Evolutionary conservation across 441 rosid genomes (phyloP).

Genomic region (Macaranga tanarius): DNA sequence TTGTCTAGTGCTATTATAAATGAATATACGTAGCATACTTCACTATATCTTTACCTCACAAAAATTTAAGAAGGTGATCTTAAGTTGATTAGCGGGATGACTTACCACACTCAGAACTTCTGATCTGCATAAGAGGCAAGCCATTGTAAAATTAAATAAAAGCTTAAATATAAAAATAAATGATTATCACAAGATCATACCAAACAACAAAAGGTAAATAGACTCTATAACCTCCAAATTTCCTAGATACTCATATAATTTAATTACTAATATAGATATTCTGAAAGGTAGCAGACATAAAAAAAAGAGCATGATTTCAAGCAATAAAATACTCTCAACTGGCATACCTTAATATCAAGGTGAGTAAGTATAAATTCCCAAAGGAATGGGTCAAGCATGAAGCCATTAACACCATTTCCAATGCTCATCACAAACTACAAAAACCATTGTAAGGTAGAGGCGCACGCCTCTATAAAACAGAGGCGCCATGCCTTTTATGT

Average conservation of each 20-base stretch:
- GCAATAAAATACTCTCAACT: neutral
- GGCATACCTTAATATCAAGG: slow-evolving; percentile 79
- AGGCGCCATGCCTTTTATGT: too few relatives aligned
- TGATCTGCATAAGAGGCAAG: slow-evolving; percentile 44
- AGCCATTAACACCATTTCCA: slow-evolving; percentile 86
- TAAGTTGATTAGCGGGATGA: slow-evolving; percentile 76
- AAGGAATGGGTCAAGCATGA: slow-evolving; percentile 96
- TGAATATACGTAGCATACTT: slow-evolving; percentile 5
- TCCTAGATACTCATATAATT: too few relatives aligned
- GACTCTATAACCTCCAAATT: neutral
- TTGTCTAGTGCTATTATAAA: neutral
- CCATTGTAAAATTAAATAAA: slow-evolving; percentile 4
- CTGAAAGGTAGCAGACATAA: too few relatives aligned
- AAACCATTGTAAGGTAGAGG: too few relatives aligned
- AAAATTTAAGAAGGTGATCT: slow-evolving; percentile 96
- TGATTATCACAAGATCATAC: neutral
- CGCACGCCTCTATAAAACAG: too few relatives aligned
- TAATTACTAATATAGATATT: too few relatives aligned
- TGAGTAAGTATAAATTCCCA: slow-evolving; percentile 97
- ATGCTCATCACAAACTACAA: slow-evolving; percentile 90
- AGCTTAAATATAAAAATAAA: neutral
- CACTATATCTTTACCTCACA: slow-evolving; percentile 15
- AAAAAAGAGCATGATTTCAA: too few relatives aligned
- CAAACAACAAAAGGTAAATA: too few relatives aligned
- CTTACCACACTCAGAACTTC: slow-evolving; percentile 79